These are phyloP conservation scores for Luzula sylvatica DNA, from an alignment of 176 grass and related monocot genomes.

Conservation along the genomic window DNA sequence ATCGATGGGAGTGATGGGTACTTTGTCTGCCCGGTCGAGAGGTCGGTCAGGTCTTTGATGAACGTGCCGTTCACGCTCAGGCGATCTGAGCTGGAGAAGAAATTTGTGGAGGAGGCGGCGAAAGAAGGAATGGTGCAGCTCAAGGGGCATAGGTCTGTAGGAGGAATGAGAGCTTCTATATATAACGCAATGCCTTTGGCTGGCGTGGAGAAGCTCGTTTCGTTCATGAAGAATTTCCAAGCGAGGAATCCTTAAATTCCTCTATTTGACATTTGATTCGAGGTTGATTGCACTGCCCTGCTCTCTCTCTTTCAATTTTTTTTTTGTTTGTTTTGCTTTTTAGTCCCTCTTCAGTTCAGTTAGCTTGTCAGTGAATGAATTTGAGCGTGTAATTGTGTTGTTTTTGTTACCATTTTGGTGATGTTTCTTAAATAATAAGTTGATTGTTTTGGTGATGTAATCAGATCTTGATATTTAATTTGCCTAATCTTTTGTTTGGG, in stretches of 20 bases:
- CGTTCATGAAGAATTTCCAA: constrained; percentile 99
- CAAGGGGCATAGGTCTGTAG: constrained; percentile 90
- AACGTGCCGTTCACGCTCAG: constrained; percentile 87
- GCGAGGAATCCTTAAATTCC: constrained; percentile 63
- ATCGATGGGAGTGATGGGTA: constrained; percentile 77
- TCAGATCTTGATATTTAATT: no score
- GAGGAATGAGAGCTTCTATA: constrained; percentile 78
- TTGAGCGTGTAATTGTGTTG: no score
- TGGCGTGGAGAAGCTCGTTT: constrained; percentile 55
- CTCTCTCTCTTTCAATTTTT: no score
- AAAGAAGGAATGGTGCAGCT: constrained; percentile 98
- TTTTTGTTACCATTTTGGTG: no score
- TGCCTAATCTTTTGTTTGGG: no score
- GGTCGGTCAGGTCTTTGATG: constrained; percentile 76
- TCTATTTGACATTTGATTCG: no score
- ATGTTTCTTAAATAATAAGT: no score
- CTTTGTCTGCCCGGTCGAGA: constrained; percentile 78
- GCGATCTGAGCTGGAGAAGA: constrained; percentile 68
- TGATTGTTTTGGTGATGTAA: no score
- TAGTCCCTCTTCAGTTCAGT: no score
- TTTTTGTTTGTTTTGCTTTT: no score
- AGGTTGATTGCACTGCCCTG: no score
- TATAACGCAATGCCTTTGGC: constrained; percentile 95
- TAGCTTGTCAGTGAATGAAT: no score
- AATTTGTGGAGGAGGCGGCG: constrained; percentile 71